phyloP scores from a whole-genome alignment of 192 early-diverging fungal genomes.

The Umbelopsis sp. region DNA sequence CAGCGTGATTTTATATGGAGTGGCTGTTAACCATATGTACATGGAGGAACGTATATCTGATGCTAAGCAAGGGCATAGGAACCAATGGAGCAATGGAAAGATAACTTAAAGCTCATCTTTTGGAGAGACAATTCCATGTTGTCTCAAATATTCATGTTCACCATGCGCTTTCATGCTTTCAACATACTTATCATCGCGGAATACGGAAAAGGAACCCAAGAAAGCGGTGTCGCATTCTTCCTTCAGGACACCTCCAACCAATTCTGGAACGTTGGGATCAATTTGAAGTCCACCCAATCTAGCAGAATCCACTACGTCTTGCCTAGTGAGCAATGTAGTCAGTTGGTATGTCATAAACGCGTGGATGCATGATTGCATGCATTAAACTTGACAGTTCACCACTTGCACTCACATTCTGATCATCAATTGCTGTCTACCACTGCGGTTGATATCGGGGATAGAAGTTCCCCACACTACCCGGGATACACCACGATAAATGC shows the following conservation, averaged over 20 bases:
- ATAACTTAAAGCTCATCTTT: constrained; percentile 4
- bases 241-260: constrained; percentile 26
- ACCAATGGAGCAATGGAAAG: neutral
- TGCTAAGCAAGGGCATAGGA: neutral
- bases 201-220: constrained; percentile 20
- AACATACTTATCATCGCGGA: constrained; percentile 23
- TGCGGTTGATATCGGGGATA: constrained; percentile 32
- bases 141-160: constrained; percentile 17
- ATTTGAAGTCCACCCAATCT: constrained; percentile 24
- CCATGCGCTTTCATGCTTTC: constrained; percentile 18
- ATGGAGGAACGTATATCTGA: too few species aligned
- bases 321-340: neutral
- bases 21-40: constrained; percentile 26
- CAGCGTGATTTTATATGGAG: constrained; percentile 34
- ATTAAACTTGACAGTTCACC: too few species aligned
- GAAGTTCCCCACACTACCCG: constrained; percentile 35
- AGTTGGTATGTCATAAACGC: too few species aligned
- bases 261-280: constrained; percentile 5
- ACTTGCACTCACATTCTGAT: constrained; percentile 22
- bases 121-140: neutral
- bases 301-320: constrained; percentile 22
- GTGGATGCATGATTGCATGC: too few species aligned
- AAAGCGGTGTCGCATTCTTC: constrained; percentile 30
- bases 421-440: constrained; percentile 30
- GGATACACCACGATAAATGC: constrained; percentile 30